Base-by-base conservation (phyloP, 2,329 filamentous ascomycete genomes). In the Epichloe gansuensis region DNA sequence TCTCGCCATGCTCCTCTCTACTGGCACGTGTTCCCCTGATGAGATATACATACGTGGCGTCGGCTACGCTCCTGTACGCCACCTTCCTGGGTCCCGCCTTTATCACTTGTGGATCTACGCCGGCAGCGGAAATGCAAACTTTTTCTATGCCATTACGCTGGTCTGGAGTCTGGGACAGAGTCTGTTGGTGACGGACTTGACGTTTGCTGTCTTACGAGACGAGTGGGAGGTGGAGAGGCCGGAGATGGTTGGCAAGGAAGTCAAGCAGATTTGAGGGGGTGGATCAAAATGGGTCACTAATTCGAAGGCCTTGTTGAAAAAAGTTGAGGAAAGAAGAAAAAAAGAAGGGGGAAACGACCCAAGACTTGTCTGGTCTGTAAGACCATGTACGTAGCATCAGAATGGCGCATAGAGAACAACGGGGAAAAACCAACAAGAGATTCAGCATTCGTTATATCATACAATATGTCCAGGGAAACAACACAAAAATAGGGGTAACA, bases 21-120 rank as follows among this genome's bases (percentile, higher is more conserved):
- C 69, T 77, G 88, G n/a, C 93, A 98, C 69, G 73, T 96, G 1
- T 94, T 95, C 64, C 89, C 25, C 72, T 97, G 38, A 94, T 96
- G 81, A 83, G 93, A 46, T 97, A 97, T 69, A 86, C 87, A 0
- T 98, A 96, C 66, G 80, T 97, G 56, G 84, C 88, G 11, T 79
- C 86, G 1, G 83, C 90, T 0, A 86, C 87, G 2, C 76, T 98
- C 41, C 72, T 97, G 9, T 98, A 98, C 67, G 85, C 89, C 25
- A 86, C 85, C 3, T 84, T 95, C 56, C 77, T 98, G 0, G 93
- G 93, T 0, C 93, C 93, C 1, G 90, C 91, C 0, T 98, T 66
- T 95, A 97, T 67, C 85, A 98, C 65, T 75, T 98, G 5, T 98
- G 93, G 93, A 91, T 98, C 54, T 98, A 97, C 64, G 93, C 93